These are phyloP conservation scores for Dendrocalamus latiflorus DNA, from an alignment of 202 grass and related monocot genomes.

Conservation along the genomic window DNA sequence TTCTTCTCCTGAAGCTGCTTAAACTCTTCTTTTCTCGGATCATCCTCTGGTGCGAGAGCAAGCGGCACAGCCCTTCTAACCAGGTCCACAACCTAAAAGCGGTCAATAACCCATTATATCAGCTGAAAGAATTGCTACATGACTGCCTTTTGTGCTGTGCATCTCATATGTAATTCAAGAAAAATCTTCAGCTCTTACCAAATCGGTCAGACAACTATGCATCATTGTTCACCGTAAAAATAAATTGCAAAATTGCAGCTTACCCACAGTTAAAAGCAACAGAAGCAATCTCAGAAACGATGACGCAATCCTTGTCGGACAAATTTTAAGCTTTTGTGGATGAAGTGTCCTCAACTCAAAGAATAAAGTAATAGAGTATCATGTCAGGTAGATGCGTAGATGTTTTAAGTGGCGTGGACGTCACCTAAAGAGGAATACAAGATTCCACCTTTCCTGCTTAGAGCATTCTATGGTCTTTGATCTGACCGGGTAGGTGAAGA, in stretches of 20 bases:
- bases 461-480: background rate
- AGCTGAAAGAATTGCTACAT: background rate
- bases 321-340: background rate
- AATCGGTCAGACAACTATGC: background rate
- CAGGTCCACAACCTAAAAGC: constrained; percentile 48
- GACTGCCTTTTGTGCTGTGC: background rate
- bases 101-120: background rate
- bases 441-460: background rate
- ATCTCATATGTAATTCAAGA: too few relatives aligned
- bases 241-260: background rate
- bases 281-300: background rate
- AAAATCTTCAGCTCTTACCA: background rate
- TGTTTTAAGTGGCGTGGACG: background rate
- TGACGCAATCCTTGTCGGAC: too few relatives aligned
- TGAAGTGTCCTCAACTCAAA: background rate
- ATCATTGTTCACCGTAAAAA: background rate
- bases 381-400: background rate
- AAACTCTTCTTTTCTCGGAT: constrained; percentile 39
- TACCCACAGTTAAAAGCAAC: background rate
- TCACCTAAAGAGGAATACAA: background rate
- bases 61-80: constrained; percentile 55
- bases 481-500: background rate
- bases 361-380: background rate
- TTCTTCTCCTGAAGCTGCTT: constrained; percentile 48
- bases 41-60: constrained; percentile 27